phyloP scores from a whole-genome alignment of 345 rosid genomes.

The Cardiospermum halicacabum region DNA sequence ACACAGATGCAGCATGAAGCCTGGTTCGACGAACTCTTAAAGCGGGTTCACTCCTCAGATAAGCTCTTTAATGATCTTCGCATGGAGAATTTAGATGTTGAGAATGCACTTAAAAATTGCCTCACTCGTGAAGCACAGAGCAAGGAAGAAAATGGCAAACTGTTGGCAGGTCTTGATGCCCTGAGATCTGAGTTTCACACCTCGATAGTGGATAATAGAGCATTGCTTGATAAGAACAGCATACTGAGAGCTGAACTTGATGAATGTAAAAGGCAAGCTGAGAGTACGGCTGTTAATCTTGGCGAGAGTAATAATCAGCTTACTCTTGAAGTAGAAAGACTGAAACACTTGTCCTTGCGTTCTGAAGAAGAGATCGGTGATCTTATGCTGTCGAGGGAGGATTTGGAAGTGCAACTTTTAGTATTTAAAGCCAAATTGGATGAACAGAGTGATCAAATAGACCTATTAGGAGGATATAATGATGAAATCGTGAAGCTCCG shows the following conservation, averaged over 20 bases:
- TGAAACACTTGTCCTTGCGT: slow-evolving; percentile 39
- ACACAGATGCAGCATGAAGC: slow-evolving; percentile 47
- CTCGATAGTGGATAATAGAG: slow-evolving; percentile 34
- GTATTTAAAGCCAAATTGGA: slow-evolving; percentile 51
- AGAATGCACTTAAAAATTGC: slow-evolving; percentile 43
- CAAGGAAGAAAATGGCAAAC: slow-evolving; percentile 55
- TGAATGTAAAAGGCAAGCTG: slow-evolving; percentile 30
- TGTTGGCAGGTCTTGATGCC: slow-evolving; percentile 36
- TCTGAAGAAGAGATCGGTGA: slow-evolving; percentile 53
- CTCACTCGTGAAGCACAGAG: slow-evolving; percentile 43
- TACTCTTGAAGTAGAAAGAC: slow-evolving; percentile 45
- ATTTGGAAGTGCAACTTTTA: slow-evolving; percentile 45
- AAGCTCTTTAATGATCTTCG: slow-evolving; percentile 40
- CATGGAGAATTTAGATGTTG: slow-evolving; percentile 48
- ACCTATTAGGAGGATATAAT: slow-evolving; percentile 23
- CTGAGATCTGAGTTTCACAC: slow-evolving; percentile 52
- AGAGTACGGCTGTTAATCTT: slow-evolving; percentile 26
- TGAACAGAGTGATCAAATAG: slow-evolving; percentile 43
- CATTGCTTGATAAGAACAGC: slow-evolving; percentile 34
- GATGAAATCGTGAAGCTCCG: slow-evolving; percentile 42
- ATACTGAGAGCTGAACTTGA: slow-evolving; percentile 37
- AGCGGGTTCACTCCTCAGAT: slow-evolving; percentile 38
- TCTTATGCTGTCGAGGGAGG: slow-evolving; percentile 51
- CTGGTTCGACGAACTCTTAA: slow-evolving; percentile 40
- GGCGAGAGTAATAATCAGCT: slow-evolving; percentile 31